A percentile compares a stretch with the other conserved stretches of the same genome.
Evolutionary conservation across 176 grass and related monocot genomes (phyloP).

Genomic region (Raddia distichophylla): DNA sequence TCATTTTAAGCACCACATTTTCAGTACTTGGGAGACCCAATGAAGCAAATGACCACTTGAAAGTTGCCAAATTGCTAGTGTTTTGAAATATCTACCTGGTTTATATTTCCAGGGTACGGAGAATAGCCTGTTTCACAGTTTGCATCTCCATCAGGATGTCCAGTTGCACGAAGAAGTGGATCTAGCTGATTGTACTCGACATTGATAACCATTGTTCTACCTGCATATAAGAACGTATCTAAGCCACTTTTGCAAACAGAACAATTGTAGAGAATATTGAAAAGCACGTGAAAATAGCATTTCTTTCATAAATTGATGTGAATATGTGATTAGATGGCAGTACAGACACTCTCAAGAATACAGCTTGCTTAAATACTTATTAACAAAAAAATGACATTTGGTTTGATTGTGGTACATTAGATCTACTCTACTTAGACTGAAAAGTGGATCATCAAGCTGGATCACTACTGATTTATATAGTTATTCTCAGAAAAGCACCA

Average conservation of each 20-base stretch:
- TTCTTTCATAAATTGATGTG: neutral
- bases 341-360: constrained; percentile 3
- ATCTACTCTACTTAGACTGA: neutral
- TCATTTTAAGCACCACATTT: constrained; percentile 29
- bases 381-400: neutral
- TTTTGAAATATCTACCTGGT: constrained; percentile 64
- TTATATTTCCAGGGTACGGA: constrained; percentile 98
- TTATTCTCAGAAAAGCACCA: constrained; percentile 1
- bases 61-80: constrained; percentile 2
- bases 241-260: constrained; percentile 27
- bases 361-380: neutral
- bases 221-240: constrained; percentile 47
- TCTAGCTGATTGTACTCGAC: constrained; percentile 99
- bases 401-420: neutral
- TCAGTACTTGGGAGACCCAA: neutral
- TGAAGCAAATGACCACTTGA: neutral
- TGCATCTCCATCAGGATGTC: constrained; percentile 91
- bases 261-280: neutral
- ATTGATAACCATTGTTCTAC: constrained; percentile 95
- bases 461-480: neutral
- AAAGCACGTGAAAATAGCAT: constrained; percentile 8
- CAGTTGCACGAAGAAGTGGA: constrained; percentile 83
- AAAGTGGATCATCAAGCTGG: neutral
- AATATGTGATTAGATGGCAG: neutral
- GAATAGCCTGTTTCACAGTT: constrained; percentile 90